Base-by-base conservation (phyloP, 2,329 filamentous ascomycete species). In the Aaosphaeria pasadenensis region DNA sequence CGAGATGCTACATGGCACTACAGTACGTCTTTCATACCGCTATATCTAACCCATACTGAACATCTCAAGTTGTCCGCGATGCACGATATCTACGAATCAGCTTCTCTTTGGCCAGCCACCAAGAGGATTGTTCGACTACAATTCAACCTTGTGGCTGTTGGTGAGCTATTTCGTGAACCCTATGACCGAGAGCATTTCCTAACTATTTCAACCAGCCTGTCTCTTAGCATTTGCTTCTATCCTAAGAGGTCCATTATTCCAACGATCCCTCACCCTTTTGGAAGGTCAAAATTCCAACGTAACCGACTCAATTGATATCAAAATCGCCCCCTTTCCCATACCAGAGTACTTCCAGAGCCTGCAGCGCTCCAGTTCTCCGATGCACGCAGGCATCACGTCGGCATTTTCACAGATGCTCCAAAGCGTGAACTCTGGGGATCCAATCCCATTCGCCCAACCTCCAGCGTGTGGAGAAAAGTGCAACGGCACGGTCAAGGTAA, bases 21-120 rank as follows among this genome's bases (percentile, higher is more conserved):
- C 51, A 2, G 57, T 58, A 47, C 50, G 56, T 47, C 39, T 6
- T 28, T 38, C 38, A 32, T 42, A 6, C 40, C 35, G 32, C 42
- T 6, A 24, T 35, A 9, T 1, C 31, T 35, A 11, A 33, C 28
- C 28, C 17, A 11, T 40, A 40, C 32, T 42, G 45, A 30, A 48
- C 13, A 5, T 4, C 11, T 29, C 2, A 31, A 57, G 55, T 51
- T 59, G 29, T 55, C 55, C 6, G 38, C 48, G 1, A 44, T 61
- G 6, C 49, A 61, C 41, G 60, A 63, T 43, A 53, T 44, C 1
- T 58, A 57, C 38, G 55, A 57, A 7, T 60, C 51, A 4, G 32
- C 44, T 4, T 54, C 42, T 33, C 17, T 57, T 5, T 58, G 50
- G 53, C 41, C 50, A 17, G 57, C 58, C 28, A 11, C 56, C 6